These are phyloP conservation scores for Krasilnikovozyma curviuscula DNA, from an alignment of 768 basidiomycete genomes.

Conservation along the genomic window DNA sequence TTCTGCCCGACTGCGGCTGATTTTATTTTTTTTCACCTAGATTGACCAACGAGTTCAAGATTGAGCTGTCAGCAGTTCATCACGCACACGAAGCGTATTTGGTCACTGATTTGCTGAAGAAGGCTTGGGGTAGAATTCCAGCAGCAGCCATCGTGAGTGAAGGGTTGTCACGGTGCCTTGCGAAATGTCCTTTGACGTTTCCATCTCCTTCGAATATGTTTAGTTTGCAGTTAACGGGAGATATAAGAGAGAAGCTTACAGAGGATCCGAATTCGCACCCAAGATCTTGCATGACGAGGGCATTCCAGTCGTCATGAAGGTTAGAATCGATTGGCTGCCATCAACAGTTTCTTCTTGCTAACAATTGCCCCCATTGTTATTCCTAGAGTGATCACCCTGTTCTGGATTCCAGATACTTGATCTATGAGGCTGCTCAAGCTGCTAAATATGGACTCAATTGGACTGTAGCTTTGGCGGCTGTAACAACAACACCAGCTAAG, in stretches of 20 bases:
- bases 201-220: not conserved
- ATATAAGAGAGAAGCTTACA: conserved; percentile 59
- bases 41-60: conserved; percentile 60
- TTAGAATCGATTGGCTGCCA: conserved; percentile 12
- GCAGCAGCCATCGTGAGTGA: conserved; percentile 52
- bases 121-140: conserved; percentile 50
- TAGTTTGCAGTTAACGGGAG: not conserved
- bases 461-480: conserved; percentile 45
- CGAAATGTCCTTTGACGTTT: not conserved
- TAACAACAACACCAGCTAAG: conserved; percentile 53
- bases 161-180: conserved; percentile 4
- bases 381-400: conserved; percentile 26
- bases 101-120: conserved; percentile 51
- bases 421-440: conserved; percentile 67
- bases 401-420: conserved; percentile 39
- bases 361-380: too few relatives aligned
- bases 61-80: conserved; percentile 22
- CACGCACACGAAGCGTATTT: conserved; percentile 67
- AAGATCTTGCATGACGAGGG: conserved; percentile 50
- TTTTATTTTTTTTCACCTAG: conserved; percentile 26
- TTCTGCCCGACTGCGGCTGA: not conserved
- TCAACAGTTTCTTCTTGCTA: not conserved
- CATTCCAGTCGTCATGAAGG: conserved; percentile 58
- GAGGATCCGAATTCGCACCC: conserved; percentile 61
- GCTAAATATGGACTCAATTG: conserved; percentile 50